These are phyloP conservation scores for Polyplosphaeria fusca DNA, from an alignment of 495 filamentous ascomycete species.

Conservation along the genomic window DNA sequence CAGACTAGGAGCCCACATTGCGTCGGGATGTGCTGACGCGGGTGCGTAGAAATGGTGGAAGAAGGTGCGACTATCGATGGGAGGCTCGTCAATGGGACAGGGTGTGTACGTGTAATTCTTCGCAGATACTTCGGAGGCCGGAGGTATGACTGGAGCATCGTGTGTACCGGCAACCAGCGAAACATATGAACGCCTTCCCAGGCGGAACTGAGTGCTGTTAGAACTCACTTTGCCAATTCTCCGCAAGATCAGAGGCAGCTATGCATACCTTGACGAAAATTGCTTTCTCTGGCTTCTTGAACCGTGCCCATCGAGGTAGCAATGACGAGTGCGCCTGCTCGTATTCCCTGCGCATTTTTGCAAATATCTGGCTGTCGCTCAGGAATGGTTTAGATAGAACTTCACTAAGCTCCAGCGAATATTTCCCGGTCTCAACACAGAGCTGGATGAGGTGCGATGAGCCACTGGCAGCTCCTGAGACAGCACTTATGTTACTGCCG, in stretches of 20 bases:
- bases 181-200: not conserved
- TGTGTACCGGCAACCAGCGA: not conserved
- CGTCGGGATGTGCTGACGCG: not conserved
- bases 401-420: not conserved
- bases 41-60: constrained; percentile 1
- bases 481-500: not conserved
- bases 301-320: not conserved
- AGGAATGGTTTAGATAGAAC: not conserved
- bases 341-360: not conserved
- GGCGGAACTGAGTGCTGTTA: not conserved
- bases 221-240: not conserved
- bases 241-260: not conserved
- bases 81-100: not conserved
- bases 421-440: constrained; percentile 1
- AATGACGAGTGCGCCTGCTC: not conserved
- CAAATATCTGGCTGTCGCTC: not conserved
- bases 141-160: not conserved
- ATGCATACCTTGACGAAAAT: not conserved
- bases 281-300: not conserved
- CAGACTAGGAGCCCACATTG: not conserved
- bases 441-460: not conserved
- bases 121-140: not conserved
- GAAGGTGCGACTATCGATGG: not conserved
- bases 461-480: not conserved
- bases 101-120: not conserved